A percentile compares a stretch with the other conserved stretches of the same genome.
Conservation (phyloP, 345 rosid species). For the Raphanus raphanistrum region DNA sequence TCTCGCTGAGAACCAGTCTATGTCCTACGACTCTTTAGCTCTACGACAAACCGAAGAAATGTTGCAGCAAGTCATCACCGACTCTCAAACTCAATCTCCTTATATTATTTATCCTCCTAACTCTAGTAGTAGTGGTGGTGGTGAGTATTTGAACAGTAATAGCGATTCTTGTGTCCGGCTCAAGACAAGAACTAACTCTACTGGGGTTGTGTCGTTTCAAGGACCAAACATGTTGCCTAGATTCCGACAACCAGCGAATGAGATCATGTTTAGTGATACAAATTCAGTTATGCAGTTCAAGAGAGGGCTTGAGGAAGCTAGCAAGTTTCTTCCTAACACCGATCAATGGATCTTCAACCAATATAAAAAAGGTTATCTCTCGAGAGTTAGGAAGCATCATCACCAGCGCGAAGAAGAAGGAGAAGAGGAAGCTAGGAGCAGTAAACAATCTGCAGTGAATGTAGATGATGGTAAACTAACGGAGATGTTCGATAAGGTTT, state of each 20-base stretch:
- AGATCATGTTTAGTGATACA: constrained; percentile 51
- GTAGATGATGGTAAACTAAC: constrained; percentile 55
- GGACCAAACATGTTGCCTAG: constrained; percentile 17
- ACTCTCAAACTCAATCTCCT: constrained; percentile 37
- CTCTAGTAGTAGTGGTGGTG: constrained; percentile 16
- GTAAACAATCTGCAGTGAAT: constrained; percentile 56
- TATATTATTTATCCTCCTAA: too few relatives aligned
- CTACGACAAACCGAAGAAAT: constrained; percentile 65
- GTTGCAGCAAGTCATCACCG: constrained; percentile 54
- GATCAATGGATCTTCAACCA: constrained; percentile 46
- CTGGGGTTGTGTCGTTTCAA: constrained; percentile 27
- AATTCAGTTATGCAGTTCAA: constrained; percentile 62
- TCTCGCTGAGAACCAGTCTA: constrained; percentile 51
- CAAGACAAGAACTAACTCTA: constrained; percentile 15
- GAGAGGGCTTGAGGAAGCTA: constrained; percentile 76
- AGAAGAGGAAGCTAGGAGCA: constrained; percentile 53
- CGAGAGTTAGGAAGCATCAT: constrained; percentile 54
- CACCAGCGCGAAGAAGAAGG: constrained; percentile 46
- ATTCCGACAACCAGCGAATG: constrained; percentile 41
- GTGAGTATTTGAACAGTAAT: constrained; percentile 16
- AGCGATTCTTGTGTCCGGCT: constrained; percentile 17
- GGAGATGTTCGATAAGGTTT: constrained; percentile 71
- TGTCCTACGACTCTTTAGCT: constrained; percentile 55
- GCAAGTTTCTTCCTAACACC: constrained; percentile 62
- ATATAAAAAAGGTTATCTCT: constrained; percentile 25